phyloP scores from a whole-genome alignment of 169 alveolate species.

The Perkinsus chesapeaki region DNA sequence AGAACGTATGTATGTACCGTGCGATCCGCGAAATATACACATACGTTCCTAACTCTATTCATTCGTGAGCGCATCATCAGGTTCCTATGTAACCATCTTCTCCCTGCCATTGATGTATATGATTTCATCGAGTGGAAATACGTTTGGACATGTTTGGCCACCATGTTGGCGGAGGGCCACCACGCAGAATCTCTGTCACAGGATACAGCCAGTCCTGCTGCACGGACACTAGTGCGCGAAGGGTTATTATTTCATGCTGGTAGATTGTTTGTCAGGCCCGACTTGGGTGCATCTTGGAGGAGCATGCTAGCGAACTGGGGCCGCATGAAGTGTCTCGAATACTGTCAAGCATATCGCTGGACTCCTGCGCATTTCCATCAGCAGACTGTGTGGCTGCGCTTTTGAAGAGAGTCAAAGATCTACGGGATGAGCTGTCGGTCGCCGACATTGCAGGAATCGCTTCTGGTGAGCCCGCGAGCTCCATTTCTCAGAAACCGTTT shows the following conservation, averaged over 20 bases:
- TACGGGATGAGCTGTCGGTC: not conserved
- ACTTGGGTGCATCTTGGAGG: not conserved
- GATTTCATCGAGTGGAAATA: not conserved
- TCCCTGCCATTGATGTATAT: not conserved
- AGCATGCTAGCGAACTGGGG: not conserved
- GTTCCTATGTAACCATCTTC: not conserved
- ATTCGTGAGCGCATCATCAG: no score
- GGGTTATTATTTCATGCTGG: not conserved
- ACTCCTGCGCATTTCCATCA: not conserved
- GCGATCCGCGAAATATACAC: no score
- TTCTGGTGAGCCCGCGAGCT: not conserved
- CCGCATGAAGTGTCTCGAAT: not conserved
- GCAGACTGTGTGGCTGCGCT: not conserved
- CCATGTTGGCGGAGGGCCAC: not conserved
- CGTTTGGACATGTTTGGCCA: not conserved
- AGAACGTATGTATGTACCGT: no score
- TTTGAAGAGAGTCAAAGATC: not conserved
- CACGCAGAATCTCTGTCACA: not conserved
- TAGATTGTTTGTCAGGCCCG: not conserved
- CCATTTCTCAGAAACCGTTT: not conserved
- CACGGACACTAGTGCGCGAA: not conserved
- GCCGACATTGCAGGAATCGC: not conserved
- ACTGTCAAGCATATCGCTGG: not conserved
- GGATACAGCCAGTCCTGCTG: not conserved
- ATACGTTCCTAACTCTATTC: no score